These are phyloP conservation scores for Dactylonectria estremocensis DNA, from an alignment of 2,329 filamentous ascomycete genomes.

Conservation along the genomic window DNA sequence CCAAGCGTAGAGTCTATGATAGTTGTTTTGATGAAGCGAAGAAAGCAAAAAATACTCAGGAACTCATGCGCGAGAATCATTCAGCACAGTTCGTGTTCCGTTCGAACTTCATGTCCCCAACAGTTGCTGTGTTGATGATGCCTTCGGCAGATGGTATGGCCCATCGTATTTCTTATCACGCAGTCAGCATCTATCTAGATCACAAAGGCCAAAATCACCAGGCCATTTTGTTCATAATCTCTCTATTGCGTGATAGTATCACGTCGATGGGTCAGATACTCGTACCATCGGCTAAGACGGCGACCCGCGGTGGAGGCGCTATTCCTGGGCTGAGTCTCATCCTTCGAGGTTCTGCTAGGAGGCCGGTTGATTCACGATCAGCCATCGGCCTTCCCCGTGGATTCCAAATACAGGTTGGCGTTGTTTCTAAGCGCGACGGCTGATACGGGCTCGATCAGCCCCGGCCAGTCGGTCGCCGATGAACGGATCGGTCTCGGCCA, in stretches of 20 bases:
- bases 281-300: background rate
- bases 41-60: background rate
- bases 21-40: background rate
- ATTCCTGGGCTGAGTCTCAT: background rate
- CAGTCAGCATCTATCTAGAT: background rate
- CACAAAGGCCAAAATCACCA: background rate
- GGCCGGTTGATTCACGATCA: background rate
- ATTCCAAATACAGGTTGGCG: background rate
- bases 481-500: slow-evolving; percentile 7
- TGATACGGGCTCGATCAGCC: background rate
- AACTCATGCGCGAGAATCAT: no score
- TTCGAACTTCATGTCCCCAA: no score
- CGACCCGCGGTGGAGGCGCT: background rate
- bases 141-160: no score
- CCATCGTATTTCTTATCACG: background rate
- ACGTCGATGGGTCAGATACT: background rate
- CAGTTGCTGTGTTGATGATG: background rate
- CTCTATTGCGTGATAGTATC: background rate
- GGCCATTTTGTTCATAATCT: background rate
- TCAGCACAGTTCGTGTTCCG: no score
- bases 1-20: background rate
- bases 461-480: background rate
- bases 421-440: background rate
- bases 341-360: background rate
- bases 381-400: background rate